Evolutionary conservation across 805 yeast genomes (phyloP).

Genomic region (Ogataea henricii): DNA sequence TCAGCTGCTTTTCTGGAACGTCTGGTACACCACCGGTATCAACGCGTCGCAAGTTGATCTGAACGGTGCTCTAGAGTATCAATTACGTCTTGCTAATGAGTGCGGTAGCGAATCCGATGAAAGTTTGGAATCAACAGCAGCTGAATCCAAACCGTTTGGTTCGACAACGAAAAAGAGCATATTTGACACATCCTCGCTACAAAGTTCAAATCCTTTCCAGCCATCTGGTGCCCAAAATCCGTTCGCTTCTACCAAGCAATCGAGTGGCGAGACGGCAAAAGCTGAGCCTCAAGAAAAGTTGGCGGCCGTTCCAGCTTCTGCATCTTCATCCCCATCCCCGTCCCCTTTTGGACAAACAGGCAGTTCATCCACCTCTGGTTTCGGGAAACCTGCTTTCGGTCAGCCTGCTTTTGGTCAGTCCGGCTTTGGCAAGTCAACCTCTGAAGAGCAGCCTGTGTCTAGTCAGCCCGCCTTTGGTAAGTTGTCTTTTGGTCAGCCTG

Average conservation of each 20-base stretch:
- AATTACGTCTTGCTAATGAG: not conserved
- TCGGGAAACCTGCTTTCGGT: constrained; percentile 28
- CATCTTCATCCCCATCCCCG: too few species aligned
- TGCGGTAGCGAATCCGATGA: not conserved
- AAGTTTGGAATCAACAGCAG: not conserved
- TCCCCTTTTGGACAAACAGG: constrained; percentile 9
- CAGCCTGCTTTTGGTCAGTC: constrained; percentile 29
- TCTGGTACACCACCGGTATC: constrained; percentile 58
- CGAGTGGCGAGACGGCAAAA: not conserved
- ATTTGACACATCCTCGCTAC: not conserved
- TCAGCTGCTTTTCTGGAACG: constrained; percentile 60
- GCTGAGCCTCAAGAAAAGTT: not conserved
- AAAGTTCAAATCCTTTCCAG: not conserved
- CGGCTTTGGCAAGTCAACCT: constrained; percentile 30
- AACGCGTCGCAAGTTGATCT: constrained; percentile 35
- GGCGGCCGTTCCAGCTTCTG: too few species aligned
- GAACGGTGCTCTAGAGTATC: constrained; percentile 2
- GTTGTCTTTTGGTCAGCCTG: constrained; percentile 27
- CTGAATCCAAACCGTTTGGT: not conserved
- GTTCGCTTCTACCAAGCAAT: not conserved
- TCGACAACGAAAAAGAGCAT: too few species aligned
- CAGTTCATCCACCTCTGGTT: constrained; percentile 5
- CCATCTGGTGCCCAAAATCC: not conserved
- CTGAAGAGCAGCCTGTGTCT: constrained; percentile 14
- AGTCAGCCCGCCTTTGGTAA: constrained; percentile 15